Evolutionary conservation across 176 grass and related monocot genomes (phyloP).

Genomic region (Urochloa ruziziensis): DNA sequence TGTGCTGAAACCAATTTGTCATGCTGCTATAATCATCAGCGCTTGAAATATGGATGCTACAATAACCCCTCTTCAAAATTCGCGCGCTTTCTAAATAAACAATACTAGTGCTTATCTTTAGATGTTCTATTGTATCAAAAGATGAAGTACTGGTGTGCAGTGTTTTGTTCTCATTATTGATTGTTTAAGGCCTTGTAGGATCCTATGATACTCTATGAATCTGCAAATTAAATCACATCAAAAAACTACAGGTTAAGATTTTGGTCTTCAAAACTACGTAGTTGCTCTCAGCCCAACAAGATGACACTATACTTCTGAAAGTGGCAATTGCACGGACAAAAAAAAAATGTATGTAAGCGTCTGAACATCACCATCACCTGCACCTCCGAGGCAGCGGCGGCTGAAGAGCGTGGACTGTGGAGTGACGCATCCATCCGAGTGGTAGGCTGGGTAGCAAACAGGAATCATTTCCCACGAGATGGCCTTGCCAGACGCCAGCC

Average conservation of each 20-base stretch:
- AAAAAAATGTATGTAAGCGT: background rate
- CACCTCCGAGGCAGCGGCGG: background rate
- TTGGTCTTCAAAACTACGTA: background rate
- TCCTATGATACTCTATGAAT: background rate
- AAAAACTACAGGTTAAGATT: background rate
- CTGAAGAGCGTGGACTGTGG: too few relatives aligned
- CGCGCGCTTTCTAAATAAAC: background rate
- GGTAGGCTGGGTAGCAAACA: background rate
- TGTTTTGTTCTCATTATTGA: background rate
- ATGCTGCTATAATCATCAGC: background rate
- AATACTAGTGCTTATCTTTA: background rate
- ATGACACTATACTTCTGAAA: background rate
- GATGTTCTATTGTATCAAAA: background rate
- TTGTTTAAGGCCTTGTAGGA: background rate
- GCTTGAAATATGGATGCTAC: background rate
- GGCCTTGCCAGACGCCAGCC: background rate
- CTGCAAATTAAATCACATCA: background rate
- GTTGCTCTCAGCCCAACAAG: background rate
- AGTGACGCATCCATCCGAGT: background rate
- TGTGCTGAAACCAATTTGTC: background rate
- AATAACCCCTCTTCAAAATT: background rate
- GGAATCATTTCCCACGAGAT: background rate
- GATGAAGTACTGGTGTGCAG: background rate
- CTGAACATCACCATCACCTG: background rate
- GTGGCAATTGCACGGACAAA: background rate